Evolutionary conservation across 177 flowering plant species (phyloP), one percentile per base, ranked within the genome.

Genomic region (Vitis hybrid): DNA sequence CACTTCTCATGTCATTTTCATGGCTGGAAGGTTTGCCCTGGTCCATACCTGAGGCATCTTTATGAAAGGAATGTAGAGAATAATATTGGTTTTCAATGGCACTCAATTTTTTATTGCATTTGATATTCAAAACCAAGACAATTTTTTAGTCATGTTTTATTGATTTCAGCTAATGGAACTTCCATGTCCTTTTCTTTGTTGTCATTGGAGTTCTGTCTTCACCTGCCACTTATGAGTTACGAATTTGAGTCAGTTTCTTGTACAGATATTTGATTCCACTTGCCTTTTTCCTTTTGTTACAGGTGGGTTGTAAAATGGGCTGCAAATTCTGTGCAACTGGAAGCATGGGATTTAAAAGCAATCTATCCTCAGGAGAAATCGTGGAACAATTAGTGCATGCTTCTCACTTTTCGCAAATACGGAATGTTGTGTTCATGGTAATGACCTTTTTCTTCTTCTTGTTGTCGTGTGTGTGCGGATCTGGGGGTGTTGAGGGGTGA

Each of bases 281-380:
- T n/a, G 29, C 11, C 51, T 18, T 60, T 18, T 29, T 18, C 31
- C 22, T 69, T 66, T 16, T 50, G 22, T 67, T 68, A n/a, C 68
- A 93, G 99, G 99, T 93, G 63, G 99, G 99, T n/a, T 95, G 99
- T 78, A 95, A 93, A 76, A 95, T 95, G 99, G 97, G 94, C 13
- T 95, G 99, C 88, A 95, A 73, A 57, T 95, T 95, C 72, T 95
- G 99, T 84, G 99, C 99, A 19, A 95, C 98, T 56, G 99, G 98
- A 67, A 93, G 82, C 76, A 95, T 95, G 99, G 99, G 98, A 29
- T 95, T 93, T 61, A 91, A 93, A 79, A 85, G 64, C 75, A 88
- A 95, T 80, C 76, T 95, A 15, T 81, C 99, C 26, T 81, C 97
- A 4, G 99, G 99, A 75, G 98, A 95, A 75, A 93, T 95, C 71